phyloP scores from a whole-genome alignment of 2,329 filamentous ascomycete species.

The Nemania sp. region DNA sequence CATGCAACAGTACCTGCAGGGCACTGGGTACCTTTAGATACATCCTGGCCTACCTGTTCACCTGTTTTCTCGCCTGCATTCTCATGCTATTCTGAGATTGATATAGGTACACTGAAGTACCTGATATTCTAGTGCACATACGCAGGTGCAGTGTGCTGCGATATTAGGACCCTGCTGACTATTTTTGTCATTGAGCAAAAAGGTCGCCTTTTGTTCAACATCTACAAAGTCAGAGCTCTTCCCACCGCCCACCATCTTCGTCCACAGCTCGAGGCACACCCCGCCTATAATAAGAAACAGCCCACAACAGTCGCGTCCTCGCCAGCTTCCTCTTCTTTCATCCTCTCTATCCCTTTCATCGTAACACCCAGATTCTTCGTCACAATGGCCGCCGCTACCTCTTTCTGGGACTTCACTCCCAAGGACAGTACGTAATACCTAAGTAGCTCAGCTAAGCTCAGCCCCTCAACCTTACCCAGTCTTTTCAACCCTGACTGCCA shows the following conservation, averaged over 20 bases:
- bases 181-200: constrained; percentile 30
- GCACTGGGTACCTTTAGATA: not conserved
- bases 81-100: too few species aligned
- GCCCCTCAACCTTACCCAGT: not conserved
- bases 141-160: too few species aligned
- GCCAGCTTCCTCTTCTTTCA: constrained; percentile 25
- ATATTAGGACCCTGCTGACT: constrained; percentile 25
- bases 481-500: not conserved
- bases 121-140: too few species aligned
- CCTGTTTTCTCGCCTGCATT: too few species aligned
- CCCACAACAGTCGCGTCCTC: constrained; percentile 9
- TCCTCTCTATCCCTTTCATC: constrained; percentile 14
- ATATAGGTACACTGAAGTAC: too few species aligned
- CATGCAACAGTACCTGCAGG: too few species aligned
- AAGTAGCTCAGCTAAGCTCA: not conserved
- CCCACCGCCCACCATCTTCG: constrained; percentile 26
- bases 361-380: constrained; percentile 25
- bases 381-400: constrained; percentile 69
- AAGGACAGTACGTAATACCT: constrained; percentile 68
- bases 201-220: constrained; percentile 23
- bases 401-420: constrained; percentile 84
- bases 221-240: constrained; percentile 24
- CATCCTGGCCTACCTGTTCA: not conserved
- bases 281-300: constrained; percentile 30
- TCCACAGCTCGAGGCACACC: constrained; percentile 30